Conservation (phyloP, 805 yeast genomes). For the Teunomyces funiuensis region DNA sequence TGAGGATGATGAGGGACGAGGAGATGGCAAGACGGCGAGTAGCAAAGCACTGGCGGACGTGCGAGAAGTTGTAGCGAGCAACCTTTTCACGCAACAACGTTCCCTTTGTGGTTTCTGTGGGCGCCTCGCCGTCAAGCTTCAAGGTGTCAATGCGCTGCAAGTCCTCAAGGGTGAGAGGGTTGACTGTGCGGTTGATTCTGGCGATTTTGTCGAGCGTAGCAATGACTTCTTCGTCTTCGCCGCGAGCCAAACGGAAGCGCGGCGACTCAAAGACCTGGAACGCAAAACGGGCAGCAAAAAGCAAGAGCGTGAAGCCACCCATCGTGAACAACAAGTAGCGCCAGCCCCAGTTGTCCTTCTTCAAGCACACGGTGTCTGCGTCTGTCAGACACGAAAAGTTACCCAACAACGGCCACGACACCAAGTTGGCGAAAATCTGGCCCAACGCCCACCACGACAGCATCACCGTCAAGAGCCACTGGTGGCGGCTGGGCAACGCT, state of each 20-base stretch:
- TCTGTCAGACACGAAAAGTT: slow-evolving; percentile 43
- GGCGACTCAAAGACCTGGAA: slow-evolving; percentile 55
- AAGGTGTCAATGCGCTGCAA: slow-evolving; percentile 43
- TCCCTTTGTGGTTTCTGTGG: slow-evolving; percentile 15
- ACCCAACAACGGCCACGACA: slow-evolving; percentile 58
- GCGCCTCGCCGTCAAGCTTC: slow-evolving; percentile 17
- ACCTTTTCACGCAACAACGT: slow-evolving; percentile 26
- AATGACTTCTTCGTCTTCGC: slow-evolving; percentile 51
- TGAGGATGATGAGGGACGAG: slow-evolving; percentile 37
- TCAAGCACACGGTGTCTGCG: slow-evolving; percentile 40
- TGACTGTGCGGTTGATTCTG: slow-evolving; percentile 39
- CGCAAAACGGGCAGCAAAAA: slow-evolving; percentile 33
- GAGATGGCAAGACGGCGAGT: slow-evolving; percentile 46
- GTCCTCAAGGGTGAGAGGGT: slow-evolving; percentile 47
- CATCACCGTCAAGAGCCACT: slow-evolving; percentile 25
- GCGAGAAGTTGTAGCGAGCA: slow-evolving; percentile 29
- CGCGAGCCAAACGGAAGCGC: slow-evolving; percentile 51
- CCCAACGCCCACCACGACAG: slow-evolving; percentile 57
- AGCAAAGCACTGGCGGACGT: slow-evolving; percentile 48
- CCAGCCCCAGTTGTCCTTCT: slow-evolving; percentile 58
- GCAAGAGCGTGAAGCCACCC: slow-evolving; percentile 45
- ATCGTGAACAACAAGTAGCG: slow-evolving; percentile 52
- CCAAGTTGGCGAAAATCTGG: slow-evolving; percentile 50
- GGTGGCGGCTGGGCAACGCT: slow-evolving; percentile 22
- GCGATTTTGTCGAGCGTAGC: slow-evolving; percentile 46